phyloP scores from a whole-genome alignment of 306 rosid genomes.

The Castanopsis chinensis region DNA sequence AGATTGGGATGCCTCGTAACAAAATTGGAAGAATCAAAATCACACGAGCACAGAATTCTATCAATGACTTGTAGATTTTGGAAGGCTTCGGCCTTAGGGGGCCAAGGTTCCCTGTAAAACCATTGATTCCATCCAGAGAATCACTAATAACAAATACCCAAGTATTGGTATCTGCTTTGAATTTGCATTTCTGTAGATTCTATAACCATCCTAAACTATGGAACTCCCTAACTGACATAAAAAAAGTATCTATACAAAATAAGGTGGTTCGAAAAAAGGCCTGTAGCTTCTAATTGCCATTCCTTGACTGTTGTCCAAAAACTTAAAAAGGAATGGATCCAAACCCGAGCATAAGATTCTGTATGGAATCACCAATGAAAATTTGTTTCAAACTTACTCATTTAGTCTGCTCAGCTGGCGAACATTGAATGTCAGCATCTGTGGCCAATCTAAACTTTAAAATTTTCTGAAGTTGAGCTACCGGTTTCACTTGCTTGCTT shows the following conservation, averaged over 20 bases:
- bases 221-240: background rate
- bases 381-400: conserved; percentile 5
- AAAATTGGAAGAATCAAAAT: background rate
- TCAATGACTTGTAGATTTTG: background rate
- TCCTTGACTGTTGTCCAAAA: background rate
- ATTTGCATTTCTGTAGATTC: background rate
- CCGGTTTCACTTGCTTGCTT: conserved; percentile 58
- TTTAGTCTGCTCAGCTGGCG: conserved; percentile 24
- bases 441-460: conserved; percentile 61
- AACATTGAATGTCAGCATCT: conserved; percentile 36
- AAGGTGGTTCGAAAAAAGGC: background rate
- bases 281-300: background rate
- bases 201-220: background rate
- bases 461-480: conserved; percentile 53
- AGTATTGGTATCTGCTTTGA: background rate
- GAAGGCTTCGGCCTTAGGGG: background rate
- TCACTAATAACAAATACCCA: background rate
- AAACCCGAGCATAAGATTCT: background rate
- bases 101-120: background rate
- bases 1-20: no score
- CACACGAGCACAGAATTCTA: background rate
- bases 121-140: background rate
- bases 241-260: background rate
- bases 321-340: background rate
- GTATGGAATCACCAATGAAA: background rate